phyloP scores from a whole-genome alignment of 169 alveolate genomes.

The Eimeria tenella region DNA sequence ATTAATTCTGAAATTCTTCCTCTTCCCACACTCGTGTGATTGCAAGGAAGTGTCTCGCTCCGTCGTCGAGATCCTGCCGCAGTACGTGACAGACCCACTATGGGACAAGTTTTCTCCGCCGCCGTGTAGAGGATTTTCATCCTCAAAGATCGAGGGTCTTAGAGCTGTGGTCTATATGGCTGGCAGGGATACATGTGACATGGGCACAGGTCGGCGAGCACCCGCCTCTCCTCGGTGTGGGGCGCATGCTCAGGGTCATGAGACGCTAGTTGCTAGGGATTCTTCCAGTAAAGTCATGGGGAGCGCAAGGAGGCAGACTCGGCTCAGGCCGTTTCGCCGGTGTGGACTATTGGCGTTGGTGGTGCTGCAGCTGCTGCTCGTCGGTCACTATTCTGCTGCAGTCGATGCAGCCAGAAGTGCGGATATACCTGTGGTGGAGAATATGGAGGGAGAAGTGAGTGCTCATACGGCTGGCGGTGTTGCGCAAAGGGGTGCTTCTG shows the following conservation, averaged over 20 bases:
- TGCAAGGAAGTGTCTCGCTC: not conserved
- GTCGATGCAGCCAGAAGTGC: not conserved
- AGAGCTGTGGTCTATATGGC: not conserved
- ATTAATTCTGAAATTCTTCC: not conserved
- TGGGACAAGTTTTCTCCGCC: not conserved
- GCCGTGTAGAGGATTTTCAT: not conserved
- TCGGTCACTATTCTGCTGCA: not conserved
- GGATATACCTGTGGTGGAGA: not conserved
- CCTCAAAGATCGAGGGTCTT: not conserved
- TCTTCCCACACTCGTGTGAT: not conserved
- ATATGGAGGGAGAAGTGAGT: not conserved
- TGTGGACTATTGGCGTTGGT: slow-evolving; percentile 9
- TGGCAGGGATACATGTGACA: slow-evolving; percentile 1
- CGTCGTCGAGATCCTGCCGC: not conserved
- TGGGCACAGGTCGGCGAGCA: not conserved
- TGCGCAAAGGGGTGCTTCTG: no score
- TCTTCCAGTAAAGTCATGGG: slow-evolving; percentile 12
- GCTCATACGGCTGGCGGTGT: not conserved
- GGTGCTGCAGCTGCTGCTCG: slow-evolving; percentile 41
- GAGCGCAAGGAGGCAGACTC: not conserved
- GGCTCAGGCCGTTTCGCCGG: slow-evolving; percentile 20
- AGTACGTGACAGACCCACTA: not conserved
- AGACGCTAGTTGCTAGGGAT: not conserved
- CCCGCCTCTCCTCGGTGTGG: slow-evolving; percentile 20
- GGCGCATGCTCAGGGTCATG: slow-evolving; percentile 37